These are phyloP conservation scores for Arctium minus DNA, from an alignment of 129 eudicot species.

Conservation along the genomic window DNA sequence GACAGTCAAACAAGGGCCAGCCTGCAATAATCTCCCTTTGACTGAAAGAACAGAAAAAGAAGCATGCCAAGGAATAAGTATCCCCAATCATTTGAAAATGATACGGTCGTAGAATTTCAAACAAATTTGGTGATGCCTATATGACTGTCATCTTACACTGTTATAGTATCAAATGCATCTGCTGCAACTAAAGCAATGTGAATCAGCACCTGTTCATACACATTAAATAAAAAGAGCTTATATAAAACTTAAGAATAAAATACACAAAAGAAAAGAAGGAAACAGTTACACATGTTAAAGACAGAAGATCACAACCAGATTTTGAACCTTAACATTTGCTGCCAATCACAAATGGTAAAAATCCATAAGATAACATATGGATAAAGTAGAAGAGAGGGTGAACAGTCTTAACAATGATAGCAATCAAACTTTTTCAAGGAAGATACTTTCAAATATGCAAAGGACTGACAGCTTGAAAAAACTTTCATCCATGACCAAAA, in stretches of 20 bases:
- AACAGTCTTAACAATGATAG: neutral
- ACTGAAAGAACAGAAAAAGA: slow-evolving; percentile 30
- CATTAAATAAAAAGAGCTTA: neutral
- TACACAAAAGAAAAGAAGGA: neutral
- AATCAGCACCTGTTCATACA: slow-evolving; percentile 29
- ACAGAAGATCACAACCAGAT: neutral
- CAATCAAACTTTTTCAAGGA: neutral
- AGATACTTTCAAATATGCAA: neutral
- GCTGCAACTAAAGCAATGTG: slow-evolving; percentile 26
- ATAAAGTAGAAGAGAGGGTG: neutral
- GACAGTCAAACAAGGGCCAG: slow-evolving; percentile 46
- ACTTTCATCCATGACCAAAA: neutral
- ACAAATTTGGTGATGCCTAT: neutral
- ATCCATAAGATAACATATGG: neutral
- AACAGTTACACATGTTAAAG: neutral
- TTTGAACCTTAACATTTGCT: neutral
- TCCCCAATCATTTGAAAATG: neutral
- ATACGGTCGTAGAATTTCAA: neutral
- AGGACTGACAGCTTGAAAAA: neutral
- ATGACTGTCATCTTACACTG: slow-evolving; percentile 26
- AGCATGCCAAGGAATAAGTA: slow-evolving; percentile 7
- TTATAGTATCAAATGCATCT: slow-evolving; percentile 19
- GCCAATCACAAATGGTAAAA: neutral
- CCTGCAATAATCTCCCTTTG: slow-evolving; percentile 22
- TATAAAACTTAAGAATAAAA: neutral